A percentile compares a stretch with the other conserved stretches of the same genome.
phyloP scores from a whole-genome alignment of 495 filamentous ascomycete species.

The Wilcoxina mikolae region DNA sequence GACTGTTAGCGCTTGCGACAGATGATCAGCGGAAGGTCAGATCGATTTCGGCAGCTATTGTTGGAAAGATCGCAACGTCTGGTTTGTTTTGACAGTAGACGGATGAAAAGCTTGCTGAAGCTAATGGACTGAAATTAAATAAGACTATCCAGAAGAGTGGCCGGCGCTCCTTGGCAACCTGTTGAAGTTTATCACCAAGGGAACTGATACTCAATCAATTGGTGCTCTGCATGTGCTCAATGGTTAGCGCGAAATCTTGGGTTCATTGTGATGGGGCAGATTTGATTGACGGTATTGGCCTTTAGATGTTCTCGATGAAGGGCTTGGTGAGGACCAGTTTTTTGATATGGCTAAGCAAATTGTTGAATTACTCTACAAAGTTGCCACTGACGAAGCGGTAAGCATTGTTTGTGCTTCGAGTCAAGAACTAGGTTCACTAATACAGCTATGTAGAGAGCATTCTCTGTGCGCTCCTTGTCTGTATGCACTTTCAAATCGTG shows the following conservation, averaged over 20 bases:
- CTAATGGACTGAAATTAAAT: constrained; percentile 18
- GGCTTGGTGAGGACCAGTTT: constrained; percentile 86
- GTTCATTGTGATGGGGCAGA: not conserved
- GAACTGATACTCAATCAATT: constrained; percentile 62
- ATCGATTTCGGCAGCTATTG: constrained; percentile 67
- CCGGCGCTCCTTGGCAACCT: constrained; percentile 67
- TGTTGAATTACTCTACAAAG: constrained; percentile 64
- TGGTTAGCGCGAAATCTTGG: constrained; percentile 10
- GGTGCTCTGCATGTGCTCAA: constrained; percentile 47
- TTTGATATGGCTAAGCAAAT: constrained; percentile 73
- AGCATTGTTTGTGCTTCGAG: not conserved
- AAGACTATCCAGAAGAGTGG: constrained; percentile 92
- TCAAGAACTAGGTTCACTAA: not conserved
- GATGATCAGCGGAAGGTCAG: constrained; percentile 75
- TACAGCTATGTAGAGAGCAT: constrained; percentile 38
- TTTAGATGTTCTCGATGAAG: constrained; percentile 74
- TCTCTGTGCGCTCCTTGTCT: constrained; percentile 62
- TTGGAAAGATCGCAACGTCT: constrained; percentile 78
- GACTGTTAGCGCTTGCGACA: constrained; percentile 63
- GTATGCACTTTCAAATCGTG: constrained; percentile 76
- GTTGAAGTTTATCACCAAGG: constrained; percentile 57
- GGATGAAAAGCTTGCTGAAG: not conserved
- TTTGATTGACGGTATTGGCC: constrained; percentile 47
- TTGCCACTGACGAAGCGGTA: constrained; percentile 53
- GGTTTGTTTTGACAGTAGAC: constrained; percentile 12